phyloP scores from a whole-genome alignment of 164 flowering plant species.

The Cinnamomum micranthum region DNA sequence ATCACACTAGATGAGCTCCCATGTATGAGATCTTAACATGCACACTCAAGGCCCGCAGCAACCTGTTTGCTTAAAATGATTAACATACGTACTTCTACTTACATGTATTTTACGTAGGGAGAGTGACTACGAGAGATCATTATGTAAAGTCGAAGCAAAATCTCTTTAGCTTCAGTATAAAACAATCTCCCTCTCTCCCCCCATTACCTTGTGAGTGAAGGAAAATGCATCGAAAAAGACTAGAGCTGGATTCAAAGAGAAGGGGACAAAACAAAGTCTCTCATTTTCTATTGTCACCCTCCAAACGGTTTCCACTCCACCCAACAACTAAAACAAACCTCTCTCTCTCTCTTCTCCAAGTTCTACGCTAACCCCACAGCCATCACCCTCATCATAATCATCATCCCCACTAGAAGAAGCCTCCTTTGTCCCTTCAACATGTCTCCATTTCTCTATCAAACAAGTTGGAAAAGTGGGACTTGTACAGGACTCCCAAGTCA shows the following conservation, averaged over 20 bases:
- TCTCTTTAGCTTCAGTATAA: neutral
- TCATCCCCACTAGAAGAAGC: slow-evolving; percentile 6
- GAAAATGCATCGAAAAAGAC: slow-evolving; percentile 37
- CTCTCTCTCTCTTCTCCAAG: slow-evolving; percentile 13
- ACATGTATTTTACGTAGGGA: neutral
- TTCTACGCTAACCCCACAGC: slow-evolving; percentile 3
- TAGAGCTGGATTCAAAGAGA: slow-evolving; percentile 51
- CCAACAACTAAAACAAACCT: slow-evolving; percentile 10
- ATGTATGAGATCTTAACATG: too few species aligned
- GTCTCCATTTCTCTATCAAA: neutral
- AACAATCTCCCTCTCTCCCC: slow-evolving; percentile 2
- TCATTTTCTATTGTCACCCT: slow-evolving; percentile 44
- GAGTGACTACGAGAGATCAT: neutral
- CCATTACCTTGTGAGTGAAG: slow-evolving; percentile 68
- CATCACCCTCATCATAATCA: neutral
- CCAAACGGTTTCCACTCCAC: slow-evolving; percentile 57
- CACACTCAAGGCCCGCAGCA: too few species aligned
- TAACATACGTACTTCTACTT: too few species aligned
- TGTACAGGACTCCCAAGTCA: neutral
- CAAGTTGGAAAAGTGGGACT: slow-evolving; percentile 2
- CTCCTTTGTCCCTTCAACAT: neutral
- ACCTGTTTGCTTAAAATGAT: too few species aligned
- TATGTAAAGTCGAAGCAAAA: slow-evolving; percentile 1
- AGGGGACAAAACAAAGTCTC: slow-evolving; percentile 41
- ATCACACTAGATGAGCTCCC: too few species aligned